Evolutionary conservation across 2,329 filamentous ascomycete species (phyloP).

Genomic region (Pyricularia pennisetigena): DNA sequence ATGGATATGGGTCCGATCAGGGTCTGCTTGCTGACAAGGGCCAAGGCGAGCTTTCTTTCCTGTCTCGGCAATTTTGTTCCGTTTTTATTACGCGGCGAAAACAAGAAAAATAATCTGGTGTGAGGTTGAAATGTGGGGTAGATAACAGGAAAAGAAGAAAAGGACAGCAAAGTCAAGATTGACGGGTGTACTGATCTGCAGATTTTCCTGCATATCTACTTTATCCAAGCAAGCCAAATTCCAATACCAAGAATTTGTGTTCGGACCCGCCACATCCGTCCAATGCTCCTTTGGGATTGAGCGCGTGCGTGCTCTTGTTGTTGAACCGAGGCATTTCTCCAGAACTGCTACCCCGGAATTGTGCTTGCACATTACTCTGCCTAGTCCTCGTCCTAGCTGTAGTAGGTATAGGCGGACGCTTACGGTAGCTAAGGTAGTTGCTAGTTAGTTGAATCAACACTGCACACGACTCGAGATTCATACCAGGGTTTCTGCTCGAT

Average conservation of each 20-base stretch:
- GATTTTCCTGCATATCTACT: background rate
- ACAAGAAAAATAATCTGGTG: background rate
- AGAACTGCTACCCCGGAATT: too few relatives aligned
- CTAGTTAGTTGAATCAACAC: too few relatives aligned
- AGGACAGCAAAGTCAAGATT: background rate
- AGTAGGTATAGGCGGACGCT: too few relatives aligned
- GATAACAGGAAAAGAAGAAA: background rate
- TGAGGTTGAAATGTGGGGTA: background rate
- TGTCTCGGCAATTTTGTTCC: background rate
- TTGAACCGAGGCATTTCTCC: too few relatives aligned
- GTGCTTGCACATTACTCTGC: too few relatives aligned
- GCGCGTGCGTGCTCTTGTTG: background rate
- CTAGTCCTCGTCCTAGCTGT: too few relatives aligned
- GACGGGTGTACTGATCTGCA: background rate
- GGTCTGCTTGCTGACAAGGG: background rate
- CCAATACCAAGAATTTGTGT: background rate
- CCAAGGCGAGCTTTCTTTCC: background rate
- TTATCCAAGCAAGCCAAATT: background rate
- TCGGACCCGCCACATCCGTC: background rate
- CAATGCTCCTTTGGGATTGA: background rate
- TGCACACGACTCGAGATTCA: too few relatives aligned
- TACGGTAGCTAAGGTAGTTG: too few relatives aligned
- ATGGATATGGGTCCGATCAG: background rate
- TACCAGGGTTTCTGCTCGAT: too few relatives aligned
- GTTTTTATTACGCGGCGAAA: background rate